Conservation (phyloP, 2,329 filamentous ascomycete species). For the Neofusicoccum sp. region DNA sequence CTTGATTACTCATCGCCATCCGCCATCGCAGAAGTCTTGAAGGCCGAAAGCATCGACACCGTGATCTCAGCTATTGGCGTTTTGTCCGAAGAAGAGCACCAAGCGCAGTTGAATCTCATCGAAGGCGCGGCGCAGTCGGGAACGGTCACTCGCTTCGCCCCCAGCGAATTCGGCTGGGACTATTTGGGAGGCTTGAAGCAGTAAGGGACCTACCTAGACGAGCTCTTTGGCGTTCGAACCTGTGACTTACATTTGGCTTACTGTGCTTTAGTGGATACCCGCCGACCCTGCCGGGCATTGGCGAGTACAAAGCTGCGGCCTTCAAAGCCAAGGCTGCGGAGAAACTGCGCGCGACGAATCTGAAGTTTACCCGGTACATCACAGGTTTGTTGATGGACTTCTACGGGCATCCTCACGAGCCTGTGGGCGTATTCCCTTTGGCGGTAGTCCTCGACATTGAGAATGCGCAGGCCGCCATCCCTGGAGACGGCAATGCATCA, state of each 20-base stretch:
- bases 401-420: neutral
- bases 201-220: neutral
- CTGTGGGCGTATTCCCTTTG: neutral
- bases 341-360: neutral
- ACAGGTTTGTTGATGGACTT: slow-evolving; percentile 6
- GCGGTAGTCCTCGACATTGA: slow-evolving; percentile 5
- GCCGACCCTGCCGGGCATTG: neutral
- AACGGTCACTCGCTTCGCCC: slow-evolving; percentile 62
- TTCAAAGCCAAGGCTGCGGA: neutral
- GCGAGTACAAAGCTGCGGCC: neutral
- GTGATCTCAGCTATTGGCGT: slow-evolving; percentile 10
- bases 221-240: no score
- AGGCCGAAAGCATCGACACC: slow-evolving; percentile 11
- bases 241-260: no score
- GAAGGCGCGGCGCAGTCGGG: slow-evolving; percentile 50
- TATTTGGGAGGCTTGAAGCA: neutral
- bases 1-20: slow-evolving; percentile 20
- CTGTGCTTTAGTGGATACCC: neutral
- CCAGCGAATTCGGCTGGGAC: slow-evolving; percentile 59
- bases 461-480: slow-evolving; percentile 7
- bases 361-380: neutral
- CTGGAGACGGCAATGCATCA: slow-evolving; percentile 1
- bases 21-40: slow-evolving; percentile 11
- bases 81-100: slow-evolving; percentile 12
- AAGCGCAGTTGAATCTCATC: slow-evolving; percentile 14